These are phyloP conservation scores for Pichia sp. DNA, from an alignment of 1,139 yeast species.

Conservation along the genomic window DNA sequence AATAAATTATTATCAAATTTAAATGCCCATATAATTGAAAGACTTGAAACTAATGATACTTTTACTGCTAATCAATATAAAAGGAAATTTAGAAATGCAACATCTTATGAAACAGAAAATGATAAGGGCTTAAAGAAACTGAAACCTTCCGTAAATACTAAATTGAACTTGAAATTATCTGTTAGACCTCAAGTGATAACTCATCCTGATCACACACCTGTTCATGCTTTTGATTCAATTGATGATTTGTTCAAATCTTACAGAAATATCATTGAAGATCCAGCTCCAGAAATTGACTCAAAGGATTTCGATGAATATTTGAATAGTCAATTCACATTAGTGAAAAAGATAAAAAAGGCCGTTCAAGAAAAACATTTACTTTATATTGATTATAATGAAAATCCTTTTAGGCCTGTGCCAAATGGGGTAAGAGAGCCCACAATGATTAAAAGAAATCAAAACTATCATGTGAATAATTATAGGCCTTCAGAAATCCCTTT, in stretches of 20 bases:
- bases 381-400: constrained; percentile 36
- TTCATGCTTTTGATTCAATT: constrained; percentile 37
- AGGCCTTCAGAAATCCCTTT: constrained; percentile 41
- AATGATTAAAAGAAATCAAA: constrained; percentile 30
- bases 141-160: no score
- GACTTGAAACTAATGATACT: not conserved
- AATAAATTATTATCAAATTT: constrained; percentile 1
- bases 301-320: constrained; percentile 46
- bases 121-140: not conserved
- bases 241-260: constrained; percentile 45
- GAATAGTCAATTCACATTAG: constrained; percentile 38
- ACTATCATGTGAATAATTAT: constrained; percentile 24
- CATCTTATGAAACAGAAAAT: not conserved
- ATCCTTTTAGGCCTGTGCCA: constrained; percentile 30
- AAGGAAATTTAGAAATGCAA: constrained; percentile 13
- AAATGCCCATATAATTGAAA: constrained; percentile 5
- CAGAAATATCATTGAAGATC: constrained; percentile 51
- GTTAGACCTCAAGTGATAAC: constrained; percentile 61
- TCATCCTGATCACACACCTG: constrained; percentile 65
- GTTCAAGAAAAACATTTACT: constrained; percentile 43
- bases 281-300: constrained; percentile 31
- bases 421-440: constrained; percentile 32
- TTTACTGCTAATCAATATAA: constrained; percentile 1
- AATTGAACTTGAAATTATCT: constrained; percentile 41
- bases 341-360: constrained; percentile 48